These are phyloP conservation scores for Epichloe gansuensis DNA, from an alignment of 2,329 filamentous ascomycete species.

Conservation along the genomic window DNA sequence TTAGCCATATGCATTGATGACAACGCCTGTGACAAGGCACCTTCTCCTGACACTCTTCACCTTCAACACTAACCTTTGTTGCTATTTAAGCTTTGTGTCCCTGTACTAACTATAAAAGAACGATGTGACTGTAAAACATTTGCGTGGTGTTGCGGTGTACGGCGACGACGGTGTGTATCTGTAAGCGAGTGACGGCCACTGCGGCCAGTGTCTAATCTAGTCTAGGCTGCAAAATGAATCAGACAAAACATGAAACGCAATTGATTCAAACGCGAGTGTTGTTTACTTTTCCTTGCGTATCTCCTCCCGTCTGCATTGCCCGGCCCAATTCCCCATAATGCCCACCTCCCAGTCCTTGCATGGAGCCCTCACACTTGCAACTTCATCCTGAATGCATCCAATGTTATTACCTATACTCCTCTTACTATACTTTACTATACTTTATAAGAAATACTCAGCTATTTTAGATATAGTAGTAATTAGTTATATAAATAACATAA, in stretches of 20 bases:
- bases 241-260: too few species aligned
- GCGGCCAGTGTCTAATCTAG: not conserved
- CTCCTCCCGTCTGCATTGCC: not conserved
- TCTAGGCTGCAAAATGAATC: not conserved
- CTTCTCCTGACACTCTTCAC: constrained; percentile 15
- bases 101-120: constrained; percentile 3
- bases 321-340: too few species aligned
- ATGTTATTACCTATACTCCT: not conserved
- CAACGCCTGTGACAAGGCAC: constrained; percentile 35
- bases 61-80: not conserved
- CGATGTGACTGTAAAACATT: not conserved
- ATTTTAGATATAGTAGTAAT: too few species aligned
- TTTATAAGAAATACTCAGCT: too few species aligned
- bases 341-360: too few species aligned
- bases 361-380: too few species aligned
- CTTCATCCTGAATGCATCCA: not conserved
- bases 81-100: not conserved
- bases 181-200: not conserved
- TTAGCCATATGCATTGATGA: constrained; percentile 36
- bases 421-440: too few species aligned
- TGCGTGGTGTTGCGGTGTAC: not conserved
- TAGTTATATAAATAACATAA: too few species aligned
- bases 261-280: too few species aligned
- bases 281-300: not conserved
- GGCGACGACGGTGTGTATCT: not conserved